Evolutionary conservation across 106 monocot genomes (phyloP).

Genomic region (Dendrobium huoshanense): DNA sequence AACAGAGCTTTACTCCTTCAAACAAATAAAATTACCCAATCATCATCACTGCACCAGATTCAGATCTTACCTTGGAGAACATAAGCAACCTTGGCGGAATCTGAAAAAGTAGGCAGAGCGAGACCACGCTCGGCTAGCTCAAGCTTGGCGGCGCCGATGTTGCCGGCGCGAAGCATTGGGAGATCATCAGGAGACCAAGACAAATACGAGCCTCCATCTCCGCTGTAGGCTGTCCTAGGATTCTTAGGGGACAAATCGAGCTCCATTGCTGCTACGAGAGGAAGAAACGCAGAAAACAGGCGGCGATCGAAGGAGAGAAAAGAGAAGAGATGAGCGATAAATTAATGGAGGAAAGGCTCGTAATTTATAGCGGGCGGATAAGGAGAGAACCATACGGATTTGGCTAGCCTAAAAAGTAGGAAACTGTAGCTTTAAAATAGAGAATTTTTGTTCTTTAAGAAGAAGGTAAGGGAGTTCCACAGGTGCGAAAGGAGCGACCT

Average conservation of each 20-base stretch:
- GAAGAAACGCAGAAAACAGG: background rate
- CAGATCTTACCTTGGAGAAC: slow-evolving; percentile 61
- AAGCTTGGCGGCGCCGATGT: slow-evolving; percentile 77
- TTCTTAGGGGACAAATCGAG: slow-evolving; percentile 64
- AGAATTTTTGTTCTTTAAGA: background rate
- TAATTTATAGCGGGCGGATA: background rate
- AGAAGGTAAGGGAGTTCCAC: background rate
- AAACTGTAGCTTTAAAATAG: background rate
- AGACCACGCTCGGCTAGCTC: slow-evolving; percentile 48
- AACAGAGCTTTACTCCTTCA: too few relatives aligned
- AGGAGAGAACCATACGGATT: background rate
- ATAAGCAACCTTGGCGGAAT: slow-evolving; percentile 84
- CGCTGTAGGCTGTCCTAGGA: slow-evolving; percentile 36
- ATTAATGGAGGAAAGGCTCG: background rate
- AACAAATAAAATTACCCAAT: too few relatives aligned
- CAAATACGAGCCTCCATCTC: slow-evolving; percentile 65
- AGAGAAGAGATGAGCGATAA: background rate
- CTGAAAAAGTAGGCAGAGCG: slow-evolving; percentile 72
- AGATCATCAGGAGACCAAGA: slow-evolving; percentile 53
- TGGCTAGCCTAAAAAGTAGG: background rate
- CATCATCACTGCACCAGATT: background rate
- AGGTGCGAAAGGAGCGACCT: background rate
- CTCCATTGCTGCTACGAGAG: slow-evolving; percentile 24
- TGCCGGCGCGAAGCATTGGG: slow-evolving; percentile 57
- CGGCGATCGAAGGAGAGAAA: background rate